Evolutionary conservation across 176 grass and related monocot species (phyloP), one percentile per base, ranked within the genome.

Genomic region (Elymus sibiricus): DNA sequence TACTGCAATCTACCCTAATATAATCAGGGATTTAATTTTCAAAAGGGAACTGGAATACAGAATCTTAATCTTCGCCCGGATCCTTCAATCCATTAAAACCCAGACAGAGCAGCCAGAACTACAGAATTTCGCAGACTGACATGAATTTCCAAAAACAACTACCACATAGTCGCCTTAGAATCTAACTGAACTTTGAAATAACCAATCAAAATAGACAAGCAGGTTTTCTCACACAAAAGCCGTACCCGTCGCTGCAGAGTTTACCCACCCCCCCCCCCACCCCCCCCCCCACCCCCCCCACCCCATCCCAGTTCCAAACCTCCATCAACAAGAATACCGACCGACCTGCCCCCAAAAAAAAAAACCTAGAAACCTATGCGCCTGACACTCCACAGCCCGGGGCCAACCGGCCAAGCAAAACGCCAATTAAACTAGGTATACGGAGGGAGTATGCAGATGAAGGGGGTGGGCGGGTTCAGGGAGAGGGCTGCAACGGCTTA

Each of bases 391-490:
- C 31, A 79, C n/a, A 13, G 14, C 44, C 34, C 44, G 9, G 40
- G 16, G 15, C 5, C 53, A 78, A 64, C 28, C 63, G 16, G 26
- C 5, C 53, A 82, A 64, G 38, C 51, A 77, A 15, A 39, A 56
- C 78, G 31, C 29, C 39, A 53, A 32, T 34, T 24, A 39, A 86
- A 90, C 70, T 70, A 82, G 71, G 64, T 11, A 40, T 38, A 58
- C 13, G 2, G 43, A 21, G 19, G n/a, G 44, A 51, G 43, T 14
- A 74, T 39, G 29, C 69, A 74, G 53, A 60, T 11, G 69, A 31
- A 73, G 25, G 13, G 24, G 61, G 14, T 7, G 9, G 53, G 15
- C 37, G 51, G 32, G 11, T 1, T 12, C 63, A 27, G 72, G 40
- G 25, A 1, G 71, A 16, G 51, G 55, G 16, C 25, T 21, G 19